phyloP scores from a whole-genome alignment of 2,329 filamentous ascomycete genomes.

The Sphaceloma murrayae region DNA sequence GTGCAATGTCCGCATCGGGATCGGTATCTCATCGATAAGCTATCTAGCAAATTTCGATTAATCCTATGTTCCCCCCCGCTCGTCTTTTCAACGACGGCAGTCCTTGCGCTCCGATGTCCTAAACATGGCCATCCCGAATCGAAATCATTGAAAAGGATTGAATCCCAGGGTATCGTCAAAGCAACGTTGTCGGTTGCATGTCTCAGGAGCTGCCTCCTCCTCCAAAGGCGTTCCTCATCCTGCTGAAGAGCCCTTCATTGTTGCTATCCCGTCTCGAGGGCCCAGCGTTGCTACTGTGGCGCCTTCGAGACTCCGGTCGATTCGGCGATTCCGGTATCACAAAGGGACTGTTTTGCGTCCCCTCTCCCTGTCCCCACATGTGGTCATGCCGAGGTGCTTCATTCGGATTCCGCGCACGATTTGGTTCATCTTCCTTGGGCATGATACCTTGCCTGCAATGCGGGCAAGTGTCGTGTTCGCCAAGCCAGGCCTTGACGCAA shows the following conservation, averaged over 20 bases:
- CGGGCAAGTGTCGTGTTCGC: conserved; percentile 87
- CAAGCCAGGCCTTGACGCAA: conserved; percentile 75
- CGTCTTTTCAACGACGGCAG: neutral
- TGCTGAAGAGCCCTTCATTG: conserved; percentile 23
- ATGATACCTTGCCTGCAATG: conserved; percentile 57
- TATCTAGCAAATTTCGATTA: too few relatives aligned
- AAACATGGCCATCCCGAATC: too few relatives aligned
- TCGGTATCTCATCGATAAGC: too few relatives aligned
- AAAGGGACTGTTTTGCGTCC: conserved; percentile 21
- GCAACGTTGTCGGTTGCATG: neutral
- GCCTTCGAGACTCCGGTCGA: conserved; percentile 3
- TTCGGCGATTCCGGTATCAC: conserved; percentile 20
- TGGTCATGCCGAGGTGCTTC: conserved; percentile 26
- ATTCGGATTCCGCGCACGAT: conserved; percentile 22
- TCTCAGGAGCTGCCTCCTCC: conserved; percentile 18
- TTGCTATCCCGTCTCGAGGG: conserved; percentile 7
- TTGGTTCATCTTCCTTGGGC: conserved; percentile 23
- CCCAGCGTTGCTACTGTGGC: conserved; percentile 13
- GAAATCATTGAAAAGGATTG: too few relatives aligned
- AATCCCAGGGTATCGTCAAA: conserved; percentile 9
- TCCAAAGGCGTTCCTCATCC: conserved; percentile 29
- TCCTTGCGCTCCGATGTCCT: neutral
- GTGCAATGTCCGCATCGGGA: too few relatives aligned
- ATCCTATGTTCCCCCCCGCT: neutral
- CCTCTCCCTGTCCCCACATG: conserved; percentile 20